Evolutionary conservation across 2,329 filamentous ascomycete species (phyloP), one percentile per base, ranked within the genome.

Genomic region (Hypoxylon sp.): DNA sequence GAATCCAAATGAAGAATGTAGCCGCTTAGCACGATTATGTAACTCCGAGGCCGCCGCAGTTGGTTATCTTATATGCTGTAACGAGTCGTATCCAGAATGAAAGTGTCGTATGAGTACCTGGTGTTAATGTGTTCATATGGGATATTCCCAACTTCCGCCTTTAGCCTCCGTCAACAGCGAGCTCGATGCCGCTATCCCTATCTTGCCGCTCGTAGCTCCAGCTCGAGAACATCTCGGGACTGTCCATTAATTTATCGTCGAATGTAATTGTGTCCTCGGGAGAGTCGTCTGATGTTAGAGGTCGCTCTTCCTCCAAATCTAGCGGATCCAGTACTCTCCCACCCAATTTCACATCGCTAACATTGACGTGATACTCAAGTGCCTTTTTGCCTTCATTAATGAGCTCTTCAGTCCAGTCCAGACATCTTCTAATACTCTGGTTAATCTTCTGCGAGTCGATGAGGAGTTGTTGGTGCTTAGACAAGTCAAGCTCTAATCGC

Each of bases 361-460:
- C 88, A 31, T 87, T 87, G 26, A 98, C 93, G 64, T 88, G 86
- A 77, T 97, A 97, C 52, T 92, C 91, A 1, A 99, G 86, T 0
- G 96, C 96, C 77, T 93, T 95, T 76, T 90, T 92, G 5, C 92
- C 96, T 73, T 98, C 94, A 53, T 88, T 91, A 78, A 99, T 97
- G 48, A 99, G 86, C 70, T 92, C 91, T 77, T 99, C 95, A 0
- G 94, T 97, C 88, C 93, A 95, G 72, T 90, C 90, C 35, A 98
- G 85, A 79, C 96, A 99, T 52, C 93, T 88, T 79, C 94, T 97
- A 50, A 99, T 87, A 78, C 93, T 97, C 78, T 97, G 93, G 77
- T 98, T 98, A 85, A 98, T 94, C 82, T 94, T 97, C 76, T 98
- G 94, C 72, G 92, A 96, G 78, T 97, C 94, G 42, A 94, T 84